Base-by-base conservation (phyloP, 805 yeast genomes). In the Ogataea haglerorum region DNA sequence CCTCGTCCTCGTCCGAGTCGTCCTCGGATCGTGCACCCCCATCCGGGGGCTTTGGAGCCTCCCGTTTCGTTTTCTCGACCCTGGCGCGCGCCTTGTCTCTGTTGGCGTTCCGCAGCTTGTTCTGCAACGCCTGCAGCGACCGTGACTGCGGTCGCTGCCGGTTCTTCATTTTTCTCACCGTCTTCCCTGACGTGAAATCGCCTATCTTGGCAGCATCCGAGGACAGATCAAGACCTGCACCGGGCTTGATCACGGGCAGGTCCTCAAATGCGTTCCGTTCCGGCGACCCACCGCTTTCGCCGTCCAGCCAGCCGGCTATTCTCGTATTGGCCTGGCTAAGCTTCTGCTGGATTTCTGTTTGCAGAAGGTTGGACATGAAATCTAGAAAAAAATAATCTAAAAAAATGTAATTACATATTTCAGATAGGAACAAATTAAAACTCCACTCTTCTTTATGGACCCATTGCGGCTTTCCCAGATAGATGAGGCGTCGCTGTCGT, bases 311-410 rank as follows among this genome's bases (percentile, higher is more conserved):
- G 16, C 67, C 62, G 24, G 58, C 35, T 1, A 69, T 68, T 27
- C 55, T 60, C 6, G 53, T 45, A 42, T 65, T 68, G 13, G 64
- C 65, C 22, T 61, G 60, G 3, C 65, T 47, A 5, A 75, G 54
- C 5, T 73, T 69, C 5, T 70, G 58, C 50, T 71, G 76, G 47
- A 75, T 68, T 39, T 61, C 61, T 12, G 74, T 65, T 43, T 72
- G 79, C 4, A 76, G 17, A 15, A 33, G 21, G 22, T 33, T 28
- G n/a, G 36, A 37, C 41, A 32, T 32, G 23, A 18, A 9, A 19
- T 15, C n/a, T 19, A 30, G 10, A 30, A 30, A 19, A 30, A n/a
- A 30, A 8, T 13, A 22, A 14, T 10, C n/a, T 13, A 14, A 36
- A 36, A 36, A 23, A 18, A 5, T 10, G 9, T 32, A 38, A 32